Evolutionary conservation across 441 rosid species (phyloP).

Genomic region (Brassica balearica): DNA sequence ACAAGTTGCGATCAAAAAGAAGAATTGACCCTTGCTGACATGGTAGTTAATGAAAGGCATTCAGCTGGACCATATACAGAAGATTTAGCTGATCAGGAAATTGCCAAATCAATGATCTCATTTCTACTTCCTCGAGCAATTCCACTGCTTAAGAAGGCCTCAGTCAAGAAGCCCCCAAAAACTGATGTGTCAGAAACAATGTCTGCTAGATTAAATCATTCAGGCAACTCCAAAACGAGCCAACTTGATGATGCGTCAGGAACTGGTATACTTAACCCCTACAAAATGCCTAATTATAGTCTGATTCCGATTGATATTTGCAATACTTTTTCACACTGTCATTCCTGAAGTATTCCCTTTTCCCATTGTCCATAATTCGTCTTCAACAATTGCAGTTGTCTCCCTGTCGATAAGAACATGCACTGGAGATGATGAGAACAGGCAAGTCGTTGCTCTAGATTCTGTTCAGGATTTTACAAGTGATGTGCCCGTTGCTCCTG

Average conservation of each 20-base stretch:
- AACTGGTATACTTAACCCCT: slow-evolving; percentile 41
- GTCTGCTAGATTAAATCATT: slow-evolving; percentile 32
- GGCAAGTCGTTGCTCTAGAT: slow-evolving; percentile 42
- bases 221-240: slow-evolving; percentile 42
- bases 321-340: not conserved
- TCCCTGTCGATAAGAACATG: slow-evolving; percentile 34
- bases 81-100: slow-evolving; percentile 60
- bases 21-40: slow-evolving; percentile 43
- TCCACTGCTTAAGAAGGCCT: slow-evolving; percentile 67
- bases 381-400: slow-evolving; percentile 48
- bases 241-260: slow-evolving; percentile 42
- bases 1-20: slow-evolving; percentile 41
- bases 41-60: slow-evolving; percentile 46
- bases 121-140: slow-evolving; percentile 91
- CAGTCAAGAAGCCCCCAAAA: slow-evolving; percentile 53
- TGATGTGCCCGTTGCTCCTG: slow-evolving; percentile 48
- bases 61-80: slow-evolving; percentile 50
- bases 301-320: not conserved
- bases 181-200: slow-evolving; percentile 37
- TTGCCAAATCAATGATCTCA: slow-evolving; percentile 78
- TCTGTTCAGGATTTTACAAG: slow-evolving; percentile 45
- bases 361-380: slow-evolving; percentile 21
- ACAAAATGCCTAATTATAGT: slow-evolving; percentile 25
- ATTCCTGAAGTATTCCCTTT: slow-evolving; percentile 24
- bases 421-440: slow-evolving; percentile 37